Conservation (phyloP, 164 flowering plant species). For the Amborella trichopoda region DNA sequence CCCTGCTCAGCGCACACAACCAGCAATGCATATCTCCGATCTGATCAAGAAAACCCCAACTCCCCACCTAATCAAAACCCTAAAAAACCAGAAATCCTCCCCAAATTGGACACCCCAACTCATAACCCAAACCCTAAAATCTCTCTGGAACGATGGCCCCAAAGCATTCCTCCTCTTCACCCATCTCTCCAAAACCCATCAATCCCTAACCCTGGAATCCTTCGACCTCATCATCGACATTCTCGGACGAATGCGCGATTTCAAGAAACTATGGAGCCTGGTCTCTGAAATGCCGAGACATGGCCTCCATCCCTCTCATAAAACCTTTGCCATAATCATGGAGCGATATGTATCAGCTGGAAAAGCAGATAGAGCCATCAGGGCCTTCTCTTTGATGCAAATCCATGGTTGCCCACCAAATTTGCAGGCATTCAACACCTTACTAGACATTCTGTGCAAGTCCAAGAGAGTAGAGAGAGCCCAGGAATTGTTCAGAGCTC, state of each 20-base stretch:
- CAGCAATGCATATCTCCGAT: too few relatives aligned
- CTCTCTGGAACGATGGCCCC: too few relatives aligned
- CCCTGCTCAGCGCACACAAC: too few relatives aligned
- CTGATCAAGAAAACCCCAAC: too few relatives aligned
- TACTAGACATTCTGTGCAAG: conserved; percentile 68
- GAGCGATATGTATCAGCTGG: conserved; percentile 62
- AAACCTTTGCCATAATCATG: conserved; percentile 60
- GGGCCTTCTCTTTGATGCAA: conserved; percentile 67
- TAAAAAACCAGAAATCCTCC: too few relatives aligned
- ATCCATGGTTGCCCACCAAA: conserved; percentile 59
- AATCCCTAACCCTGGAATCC: conserved; percentile 42
- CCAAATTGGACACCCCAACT: too few relatives aligned
- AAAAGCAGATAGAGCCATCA: conserved; percentile 61
- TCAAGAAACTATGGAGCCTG: conserved; percentile 43
- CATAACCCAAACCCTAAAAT: too few relatives aligned
- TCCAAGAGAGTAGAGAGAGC: conserved; percentile 65
- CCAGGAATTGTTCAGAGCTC: conserved; percentile 34
- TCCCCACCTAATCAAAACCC: too few relatives aligned
- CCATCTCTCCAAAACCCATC: conserved; percentile 29
- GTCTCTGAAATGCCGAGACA: conserved; percentile 40
- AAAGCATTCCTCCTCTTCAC: conserved; percentile 76
- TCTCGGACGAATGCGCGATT: conserved; percentile 59
- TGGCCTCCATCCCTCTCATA: conserved; percentile 48
- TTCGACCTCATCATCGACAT: conserved; percentile 78
- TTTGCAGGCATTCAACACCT: conserved; percentile 57